Evolutionary conservation across 1,284 basidiomycete genomes (phyloP), one percentile per base, ranked within the genome.

Genomic region (Ustilago cynodontis): DNA sequence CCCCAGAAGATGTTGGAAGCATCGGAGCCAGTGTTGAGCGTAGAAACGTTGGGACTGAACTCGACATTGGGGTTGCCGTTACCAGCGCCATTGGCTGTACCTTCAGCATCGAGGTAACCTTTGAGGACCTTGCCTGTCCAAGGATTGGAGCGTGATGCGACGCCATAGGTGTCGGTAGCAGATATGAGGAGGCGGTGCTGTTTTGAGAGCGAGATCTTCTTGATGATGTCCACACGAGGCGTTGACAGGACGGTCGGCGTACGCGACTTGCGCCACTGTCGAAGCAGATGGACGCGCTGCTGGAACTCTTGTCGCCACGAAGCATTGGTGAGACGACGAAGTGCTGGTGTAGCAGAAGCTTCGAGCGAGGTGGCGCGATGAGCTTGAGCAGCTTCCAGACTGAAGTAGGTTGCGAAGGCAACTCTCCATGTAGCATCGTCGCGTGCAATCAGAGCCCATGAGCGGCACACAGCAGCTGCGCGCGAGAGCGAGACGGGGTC

Each of bases 401-500:
- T 86, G 82, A 91, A 92, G 82, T 92, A 91, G 66, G 88, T 89
- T 60, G 90, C 87, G 83, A 93, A 93, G n/a, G 93, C 93, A n/a
- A 89, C 88, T 54, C 90, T 89, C 93, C 93, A 95, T 33, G 92
- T 93, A 77, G 90, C 91, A 70, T 95, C 93, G 80, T 93, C 90
- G 69, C 89, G 89, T 87, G 93, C 87, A 88, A 93, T 91, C 67
- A 89, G 87, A 77, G 89, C 87, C 71, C 94, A 89, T 52, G 85
- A 80, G 52, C 86, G 88, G 85, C 90, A 90, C 51, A 91, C 90
- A 71, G 86, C 86, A 13, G 89, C 88, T 73, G 93, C 89, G 1
- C 88, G 85, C 53, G 91, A 85, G 41, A 95, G 89, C 7, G 90
- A 88, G 0, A 87, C 87, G 0, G 92, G 92, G 80, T 91, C 89